Evolutionary conservation across 176 grass and related monocot genomes (phyloP), one percentile per base, ranked within the genome.

Genomic region (Chrysopogon serrulatus): DNA sequence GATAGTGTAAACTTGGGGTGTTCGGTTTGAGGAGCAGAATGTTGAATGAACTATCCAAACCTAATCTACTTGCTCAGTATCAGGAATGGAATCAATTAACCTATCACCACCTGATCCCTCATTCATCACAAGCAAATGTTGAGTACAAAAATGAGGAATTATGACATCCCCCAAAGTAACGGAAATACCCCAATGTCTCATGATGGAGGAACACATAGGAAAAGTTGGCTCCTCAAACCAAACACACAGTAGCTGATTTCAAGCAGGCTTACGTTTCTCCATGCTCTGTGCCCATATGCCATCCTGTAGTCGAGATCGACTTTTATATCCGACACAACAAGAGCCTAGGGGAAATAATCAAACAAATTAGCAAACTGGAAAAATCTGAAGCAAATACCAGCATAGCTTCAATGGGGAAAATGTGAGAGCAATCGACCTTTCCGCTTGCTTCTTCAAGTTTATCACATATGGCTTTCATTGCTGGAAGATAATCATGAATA

Each of bases 391-490:
- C 10, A 77, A 81, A 86, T 74, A 68, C 18, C 21, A 85, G 78
- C 65, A 83, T 61, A 27, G 1, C 65, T 57, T 71, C 32, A 65
- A 34, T 80, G 63, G 51, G 61, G 10, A n/a, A 43, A 84, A 34
- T 5, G 47, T 53, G 35, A 45, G 33, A 45, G 18, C 31, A 35
- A 28, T 72, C 82, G 61, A 97, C 91, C 96, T 98, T 95, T 87
- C 83, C 96, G 27, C 86, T 90, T 61, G 89, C 91, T 90, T 90
- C 56, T 88, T 95, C 96, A 59, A 98, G 96, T 78, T 95, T 95
- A 74, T 94, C 91, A 78, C 96, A 98, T 87, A 98, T 88, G n/a
- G 87, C 91, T 87, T 95, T 93, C 91, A 98, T 98, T 86, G 85
- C 93, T 78, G 96, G 96, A 78, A 95, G 82, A 80, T 82, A 93